Evolutionary conservation across 352 stramenopile genomes (phyloP), one percentile per base, ranked within the genome.

Genomic region (Globisporangium ultimum): DNA sequence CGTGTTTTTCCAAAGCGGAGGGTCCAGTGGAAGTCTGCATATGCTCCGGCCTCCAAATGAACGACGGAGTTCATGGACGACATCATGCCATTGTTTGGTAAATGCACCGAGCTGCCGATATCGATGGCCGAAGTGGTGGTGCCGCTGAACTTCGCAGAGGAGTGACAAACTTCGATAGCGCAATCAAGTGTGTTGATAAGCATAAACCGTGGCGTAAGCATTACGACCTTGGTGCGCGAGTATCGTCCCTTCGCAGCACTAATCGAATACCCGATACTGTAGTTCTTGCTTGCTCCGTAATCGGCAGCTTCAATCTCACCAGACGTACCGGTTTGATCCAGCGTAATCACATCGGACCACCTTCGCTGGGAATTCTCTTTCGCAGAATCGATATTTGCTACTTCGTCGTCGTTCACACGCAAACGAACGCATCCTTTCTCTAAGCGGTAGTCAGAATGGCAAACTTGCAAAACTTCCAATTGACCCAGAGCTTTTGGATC

Each of bases 151-250:
- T 88, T 87, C 9, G 80, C 75, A 13, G 82, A 88, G 15, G 84
- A 94, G 67, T 94, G 84, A 28, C 80, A 94, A 9, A 94, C 78
- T 51, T 92, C 80, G 20, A 94, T 78, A 20, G 80, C 59, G 47
- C 61, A 80, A 22, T 62, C 66, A 66, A 93, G 80, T 8, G 84
- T 78, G 55, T 96, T 96, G 24, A 96, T 77, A 18, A 96, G 67
- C 72, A 96, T 87, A 55, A 91, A 94, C 22, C 87, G 67, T 28
- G 87, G 87, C 17, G 85, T 90, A 42, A 96, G 64, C 76, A 91
- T 95, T 45, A 96, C 87, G 12, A 96, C 84, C 60, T 96, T 93
- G 22, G 87, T 94, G 41, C 87, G 71, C 38, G 87, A 92, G 49
- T 94, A 96, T 42, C 78, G 65, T 9, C 81, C 84, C 51, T 89